Evolutionary conservation across 1,284 basidiomycete species (phyloP).

Genomic region (Malassezia obtusa): DNA sequence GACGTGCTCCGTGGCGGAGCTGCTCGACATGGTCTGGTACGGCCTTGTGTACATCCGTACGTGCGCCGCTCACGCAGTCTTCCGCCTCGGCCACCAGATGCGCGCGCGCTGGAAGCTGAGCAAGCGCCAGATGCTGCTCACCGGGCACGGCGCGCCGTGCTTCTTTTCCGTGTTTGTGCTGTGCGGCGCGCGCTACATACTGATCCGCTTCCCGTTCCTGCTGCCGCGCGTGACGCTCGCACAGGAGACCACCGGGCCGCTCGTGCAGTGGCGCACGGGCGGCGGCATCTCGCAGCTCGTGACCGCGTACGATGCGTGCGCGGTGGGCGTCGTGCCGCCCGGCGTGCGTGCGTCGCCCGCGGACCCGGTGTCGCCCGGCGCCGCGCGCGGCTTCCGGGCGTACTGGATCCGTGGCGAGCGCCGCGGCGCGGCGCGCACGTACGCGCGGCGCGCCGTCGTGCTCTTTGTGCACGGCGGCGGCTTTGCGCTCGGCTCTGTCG

Average conservation of each 20-base stretch:
- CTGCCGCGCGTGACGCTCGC: slow-evolving; percentile 41
- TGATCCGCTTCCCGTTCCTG: slow-evolving; percentile 39
- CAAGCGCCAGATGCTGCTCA: not conserved
- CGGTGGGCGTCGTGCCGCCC: not conserved
- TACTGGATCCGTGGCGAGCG: slow-evolving; percentile 32
- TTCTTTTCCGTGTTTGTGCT: slow-evolving; percentile 3
- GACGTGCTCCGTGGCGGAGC: slow-evolving; percentile 37
- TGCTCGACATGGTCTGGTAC: slow-evolving; percentile 35
- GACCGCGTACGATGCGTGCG: slow-evolving; percentile 21
- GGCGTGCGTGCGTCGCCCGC: too few relatives aligned
- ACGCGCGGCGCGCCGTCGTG: slow-evolving; percentile 5
- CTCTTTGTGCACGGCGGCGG: slow-evolving; percentile 45
- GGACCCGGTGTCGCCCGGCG: not conserved
- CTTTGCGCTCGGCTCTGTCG: slow-evolving; percentile 44
- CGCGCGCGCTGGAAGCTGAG: slow-evolving; percentile 2
- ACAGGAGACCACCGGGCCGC: slow-evolving; percentile 41
- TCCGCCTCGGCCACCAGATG: slow-evolving; percentile 1
- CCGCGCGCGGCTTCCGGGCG: slow-evolving; percentile 27
- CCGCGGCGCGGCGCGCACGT: slow-evolving; percentile 17
- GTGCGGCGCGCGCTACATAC: slow-evolving; percentile 4
- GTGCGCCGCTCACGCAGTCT: not conserved
- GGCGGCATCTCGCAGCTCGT: slow-evolving; percentile 31
- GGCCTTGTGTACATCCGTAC: slow-evolving; percentile 21
- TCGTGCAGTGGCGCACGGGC: slow-evolving; percentile 38
- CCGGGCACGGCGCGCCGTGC: not conserved